phyloP scores from a whole-genome alignment of 164 flowering plant species.

The Piper betle region DNA sequence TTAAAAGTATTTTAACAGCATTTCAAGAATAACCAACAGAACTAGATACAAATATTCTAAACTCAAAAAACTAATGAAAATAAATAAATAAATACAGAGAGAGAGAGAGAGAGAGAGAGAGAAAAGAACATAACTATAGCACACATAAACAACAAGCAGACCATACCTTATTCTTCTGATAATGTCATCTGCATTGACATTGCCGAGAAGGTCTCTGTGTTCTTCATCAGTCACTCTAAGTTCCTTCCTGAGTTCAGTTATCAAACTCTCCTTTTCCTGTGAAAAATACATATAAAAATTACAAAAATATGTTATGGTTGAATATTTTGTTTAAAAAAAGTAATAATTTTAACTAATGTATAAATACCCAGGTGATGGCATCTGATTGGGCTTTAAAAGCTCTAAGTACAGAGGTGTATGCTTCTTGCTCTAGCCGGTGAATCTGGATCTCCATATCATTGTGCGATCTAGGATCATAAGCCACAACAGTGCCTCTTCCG shows the following conservation, averaged over 20 bases:
- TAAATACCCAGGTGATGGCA: constrained; percentile 84
- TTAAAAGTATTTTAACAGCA: constrained; percentile 16
- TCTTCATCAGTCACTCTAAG: constrained; percentile 84
- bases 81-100: constrained; percentile 1
- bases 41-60: not conserved
- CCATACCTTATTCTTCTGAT: constrained; percentile 62
- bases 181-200: constrained; percentile 69
- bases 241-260: constrained; percentile 87
- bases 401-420: constrained; percentile 67
- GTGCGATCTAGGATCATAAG: constrained; percentile 32
- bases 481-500: constrained; percentile 52
- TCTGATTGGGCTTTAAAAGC: constrained; percentile 98
- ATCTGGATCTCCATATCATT: constrained; percentile 70
- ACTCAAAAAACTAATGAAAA: constrained; percentile 1
- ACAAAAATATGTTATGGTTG: not conserved
- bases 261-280: constrained; percentile 86
- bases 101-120: too few species aligned
- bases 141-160: not conserved
- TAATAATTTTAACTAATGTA: not conserved
- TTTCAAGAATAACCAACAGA: not conserved
- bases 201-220: constrained; percentile 68
- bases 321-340: too few species aligned
- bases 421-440: constrained; percentile 81
- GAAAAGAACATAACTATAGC: too few species aligned
- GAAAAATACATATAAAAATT: not conserved